phyloP scores from a whole-genome alignment of 495 filamentous ascomycete species.

The Podospora tetraspora region DNA sequence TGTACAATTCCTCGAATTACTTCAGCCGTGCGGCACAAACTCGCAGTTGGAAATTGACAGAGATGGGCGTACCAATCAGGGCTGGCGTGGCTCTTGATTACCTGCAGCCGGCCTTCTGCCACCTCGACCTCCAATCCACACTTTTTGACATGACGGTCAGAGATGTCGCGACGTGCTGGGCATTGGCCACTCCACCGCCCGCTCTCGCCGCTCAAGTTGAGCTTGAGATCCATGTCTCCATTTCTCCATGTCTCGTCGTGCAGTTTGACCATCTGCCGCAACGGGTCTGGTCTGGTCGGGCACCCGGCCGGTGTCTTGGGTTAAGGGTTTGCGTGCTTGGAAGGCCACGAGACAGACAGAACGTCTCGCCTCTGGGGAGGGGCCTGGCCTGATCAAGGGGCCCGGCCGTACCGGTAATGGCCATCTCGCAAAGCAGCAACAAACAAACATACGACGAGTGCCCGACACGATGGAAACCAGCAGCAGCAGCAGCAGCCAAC shows the following conservation, averaged over 20 bases:
- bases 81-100: slow-evolving; percentile 14
- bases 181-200: slow-evolving; percentile 1
- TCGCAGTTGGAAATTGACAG: slow-evolving; percentile 4
- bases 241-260: slow-evolving; percentile 8
- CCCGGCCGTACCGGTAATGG: not conserved
- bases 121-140: slow-evolving; percentile 7
- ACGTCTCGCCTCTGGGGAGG: slow-evolving; percentile 7
- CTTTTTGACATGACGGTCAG: slow-evolving; percentile 7
- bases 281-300: slow-evolving; percentile 8
- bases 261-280: slow-evolving; percentile 8
- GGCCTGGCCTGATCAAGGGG: not conserved
- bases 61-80: slow-evolving; percentile 12
- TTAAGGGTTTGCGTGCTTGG: slow-evolving; percentile 10
- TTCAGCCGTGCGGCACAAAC: not conserved
- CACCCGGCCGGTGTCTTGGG: slow-evolving; percentile 23
- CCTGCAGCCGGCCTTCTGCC: slow-evolving; percentile 29
- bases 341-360: slow-evolving; percentile 17
- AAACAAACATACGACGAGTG: slow-evolving; percentile 9
- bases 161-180: not conserved
- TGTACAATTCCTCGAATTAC: not conserved
- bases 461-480: slow-evolving; percentile 1
- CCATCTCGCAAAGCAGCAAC: not conserved
- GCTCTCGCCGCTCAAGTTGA: not conserved
- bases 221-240: slow-evolving; percentile 13
- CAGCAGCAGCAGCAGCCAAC: not conserved